Percentiles rank a stretch among this genome's conserved stretches.
phyloP scores from a whole-genome alignment of 176 grass and related monocot species.

The Cocos nucifera region DNA sequence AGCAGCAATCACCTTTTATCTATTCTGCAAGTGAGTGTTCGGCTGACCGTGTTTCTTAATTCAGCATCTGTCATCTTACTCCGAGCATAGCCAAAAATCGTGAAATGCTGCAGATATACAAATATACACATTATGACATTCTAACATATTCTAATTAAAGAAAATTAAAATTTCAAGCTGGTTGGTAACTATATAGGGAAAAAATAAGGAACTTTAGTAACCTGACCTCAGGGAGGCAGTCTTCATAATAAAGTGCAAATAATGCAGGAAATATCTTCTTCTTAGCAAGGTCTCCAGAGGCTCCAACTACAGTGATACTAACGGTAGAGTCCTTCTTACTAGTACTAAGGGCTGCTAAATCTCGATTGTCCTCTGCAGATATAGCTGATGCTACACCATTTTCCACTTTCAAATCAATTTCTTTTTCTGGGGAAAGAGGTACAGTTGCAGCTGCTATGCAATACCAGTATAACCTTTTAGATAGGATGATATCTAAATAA shows the following conservation, averaged over 20 bases:
- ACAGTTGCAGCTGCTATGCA: constrained; percentile 11
- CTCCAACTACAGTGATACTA: constrained; percentile 90
- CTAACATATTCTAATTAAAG: too few relatives aligned
- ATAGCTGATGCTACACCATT: constrained; percentile 33
- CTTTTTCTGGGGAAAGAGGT: constrained; percentile 3
- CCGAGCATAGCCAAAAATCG: constrained; percentile 89
- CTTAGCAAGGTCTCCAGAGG: constrained; percentile 92
- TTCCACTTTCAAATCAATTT: constrained; percentile 24
- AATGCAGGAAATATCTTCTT: constrained; percentile 99
- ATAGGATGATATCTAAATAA: not conserved
- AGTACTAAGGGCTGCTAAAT: constrained; percentile 8
- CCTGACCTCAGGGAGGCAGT: constrained; percentile 72
- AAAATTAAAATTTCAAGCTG: not conserved
- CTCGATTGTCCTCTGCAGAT: constrained; percentile 39
- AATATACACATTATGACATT: not conserved
- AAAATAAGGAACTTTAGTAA: not conserved
- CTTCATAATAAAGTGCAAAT: constrained; percentile 95
- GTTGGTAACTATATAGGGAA: not conserved
- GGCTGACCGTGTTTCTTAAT: constrained; percentile 88
- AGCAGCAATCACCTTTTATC: constrained; percentile 58
- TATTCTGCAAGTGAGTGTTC: constrained; percentile 88
- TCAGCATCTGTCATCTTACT: constrained; percentile 99
- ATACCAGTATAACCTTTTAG: constrained; percentile 25
- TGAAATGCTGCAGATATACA: constrained; percentile 63
- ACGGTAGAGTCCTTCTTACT: constrained; percentile 40